phyloP scores from a whole-genome alignment of 2,329 filamentous ascomycete genomes.

The Epichloe uncinata region DNA sequence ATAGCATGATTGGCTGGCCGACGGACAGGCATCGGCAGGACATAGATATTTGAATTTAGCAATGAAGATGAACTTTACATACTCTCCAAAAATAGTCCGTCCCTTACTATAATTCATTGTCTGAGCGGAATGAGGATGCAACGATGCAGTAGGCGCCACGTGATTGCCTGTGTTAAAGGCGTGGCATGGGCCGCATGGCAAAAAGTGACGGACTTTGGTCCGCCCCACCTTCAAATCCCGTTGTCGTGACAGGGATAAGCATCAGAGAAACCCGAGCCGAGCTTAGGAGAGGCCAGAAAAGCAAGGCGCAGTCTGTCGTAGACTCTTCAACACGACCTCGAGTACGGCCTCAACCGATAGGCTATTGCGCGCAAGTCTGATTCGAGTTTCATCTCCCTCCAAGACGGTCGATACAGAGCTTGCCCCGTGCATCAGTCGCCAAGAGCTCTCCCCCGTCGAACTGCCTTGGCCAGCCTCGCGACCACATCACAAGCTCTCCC shows the following conservation, averaged over 20 bases:
- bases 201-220: neutral
- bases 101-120: no score
- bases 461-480: neutral
- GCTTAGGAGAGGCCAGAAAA: constrained; percentile 1
- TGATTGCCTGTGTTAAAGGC: neutral
- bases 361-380: neutral
- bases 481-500: constrained; percentile 1
- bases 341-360: neutral
- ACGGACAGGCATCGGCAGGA: no score
- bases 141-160: neutral
- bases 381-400: neutral
- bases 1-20: neutral
- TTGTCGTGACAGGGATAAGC: constrained; percentile 3
- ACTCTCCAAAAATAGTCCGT: no score
- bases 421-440: neutral
- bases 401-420: neutral
- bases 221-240: constrained; percentile 3
- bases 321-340: neutral
- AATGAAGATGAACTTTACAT: no score
- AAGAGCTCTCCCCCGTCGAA: neutral
- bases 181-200: no score
- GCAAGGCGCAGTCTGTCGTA: neutral
- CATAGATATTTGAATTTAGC: neutral
- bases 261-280: neutral
- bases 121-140: no score